Evolutionary conservation across 495 filamentous ascomycete species (phyloP).

Genomic region (Penicillium verhagenii): DNA sequence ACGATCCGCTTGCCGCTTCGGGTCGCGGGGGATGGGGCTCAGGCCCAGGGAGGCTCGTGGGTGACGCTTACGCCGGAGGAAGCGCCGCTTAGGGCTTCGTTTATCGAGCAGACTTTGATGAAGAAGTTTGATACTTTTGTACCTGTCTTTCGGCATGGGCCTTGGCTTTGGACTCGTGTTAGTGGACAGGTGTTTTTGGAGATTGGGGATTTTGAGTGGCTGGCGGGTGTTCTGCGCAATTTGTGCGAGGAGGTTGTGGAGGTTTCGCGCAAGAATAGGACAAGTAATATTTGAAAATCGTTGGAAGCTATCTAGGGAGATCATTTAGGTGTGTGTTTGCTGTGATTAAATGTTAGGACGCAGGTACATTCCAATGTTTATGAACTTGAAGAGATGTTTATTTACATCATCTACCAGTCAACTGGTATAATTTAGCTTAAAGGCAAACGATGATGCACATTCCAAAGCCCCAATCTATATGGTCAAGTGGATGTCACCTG

Average conservation of each 20-base stretch:
- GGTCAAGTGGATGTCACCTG: no score
- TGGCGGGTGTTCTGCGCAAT: constrained; percentile 56
- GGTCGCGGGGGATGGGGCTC: constrained; percentile 21
- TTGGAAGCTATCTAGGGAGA: no score
- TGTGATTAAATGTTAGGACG: no score
- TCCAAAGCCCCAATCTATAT: no score
- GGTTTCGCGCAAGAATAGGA: constrained; percentile 54
- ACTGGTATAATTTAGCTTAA: no score
- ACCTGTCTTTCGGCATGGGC: constrained; percentile 57
- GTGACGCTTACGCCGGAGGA: constrained; percentile 34
- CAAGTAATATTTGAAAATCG: no score
- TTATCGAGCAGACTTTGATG: constrained; percentile 55
- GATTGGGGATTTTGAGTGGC: constrained; percentile 73
- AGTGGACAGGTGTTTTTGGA: constrained; percentile 82
- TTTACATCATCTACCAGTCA: no score
- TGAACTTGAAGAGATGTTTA: no score
- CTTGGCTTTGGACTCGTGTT: constrained; percentile 65
- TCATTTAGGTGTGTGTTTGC: no score
- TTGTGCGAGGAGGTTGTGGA: constrained; percentile 60
- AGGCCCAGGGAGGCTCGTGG: constrained; percentile 6
- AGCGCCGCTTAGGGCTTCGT: constrained; percentile 42
- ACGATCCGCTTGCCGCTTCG: constrained; percentile 74
- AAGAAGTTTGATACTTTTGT: constrained; percentile 70
- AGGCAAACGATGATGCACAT: no score
- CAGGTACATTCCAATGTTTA: no score